These are phyloP conservation scores for Sporothrix pseudoabietina DNA, from an alignment of 2,329 filamentous ascomycete species.

Conservation along the genomic window DNA sequence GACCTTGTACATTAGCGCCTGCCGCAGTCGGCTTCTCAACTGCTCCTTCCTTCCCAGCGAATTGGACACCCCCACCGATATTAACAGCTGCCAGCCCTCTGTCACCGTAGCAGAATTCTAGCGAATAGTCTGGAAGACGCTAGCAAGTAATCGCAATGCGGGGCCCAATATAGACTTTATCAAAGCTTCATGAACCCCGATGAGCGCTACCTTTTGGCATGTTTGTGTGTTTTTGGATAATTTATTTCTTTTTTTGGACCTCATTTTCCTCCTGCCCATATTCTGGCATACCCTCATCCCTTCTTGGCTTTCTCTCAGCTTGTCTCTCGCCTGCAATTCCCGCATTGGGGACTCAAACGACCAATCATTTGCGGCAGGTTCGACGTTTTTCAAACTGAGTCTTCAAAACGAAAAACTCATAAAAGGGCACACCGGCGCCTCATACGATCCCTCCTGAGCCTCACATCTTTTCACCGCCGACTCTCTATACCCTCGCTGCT, in stretches of 20 bases:
- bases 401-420: neutral
- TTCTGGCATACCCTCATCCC: neutral
- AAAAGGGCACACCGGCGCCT: neutral
- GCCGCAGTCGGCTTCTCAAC: neutral
- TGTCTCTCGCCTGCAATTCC: neutral
- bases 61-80: neutral
- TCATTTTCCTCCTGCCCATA: neutral
- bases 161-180: neutral
- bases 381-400: neutral
- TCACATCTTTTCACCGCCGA: neutral
- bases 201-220: neutral
- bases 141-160: conserved; percentile 26
- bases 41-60: neutral
- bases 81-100: neutral
- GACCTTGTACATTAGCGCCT: neutral
- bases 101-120: neutral
- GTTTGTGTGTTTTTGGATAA: neutral
- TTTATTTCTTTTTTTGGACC: neutral
- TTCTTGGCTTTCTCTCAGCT: neutral
- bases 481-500: neutral
- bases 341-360: neutral
- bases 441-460: neutral
- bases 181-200: neutral
- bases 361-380: conserved; percentile 3
- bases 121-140: conserved; percentile 31